A percentile compares a stretch with the other conserved stretches of the same genome.
Conservation (phyloP, 2,329 filamentous ascomycete genomes). For the Pyrenochaeta sp. region DNA sequence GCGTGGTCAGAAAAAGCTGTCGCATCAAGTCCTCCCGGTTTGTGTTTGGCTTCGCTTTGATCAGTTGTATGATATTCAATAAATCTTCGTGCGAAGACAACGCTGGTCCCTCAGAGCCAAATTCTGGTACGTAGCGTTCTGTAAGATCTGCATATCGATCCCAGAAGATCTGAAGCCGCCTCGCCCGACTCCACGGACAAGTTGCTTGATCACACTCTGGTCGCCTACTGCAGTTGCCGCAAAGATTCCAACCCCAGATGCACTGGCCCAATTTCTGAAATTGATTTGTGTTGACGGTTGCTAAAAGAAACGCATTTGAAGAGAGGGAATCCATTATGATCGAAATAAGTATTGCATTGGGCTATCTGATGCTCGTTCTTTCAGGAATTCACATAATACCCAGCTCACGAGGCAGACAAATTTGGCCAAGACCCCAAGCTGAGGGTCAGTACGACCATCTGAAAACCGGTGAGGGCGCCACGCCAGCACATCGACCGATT, state of each 20-base stretch:
- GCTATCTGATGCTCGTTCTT: too few species aligned
- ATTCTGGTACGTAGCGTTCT: slow-evolving; percentile 6
- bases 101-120: background rate
- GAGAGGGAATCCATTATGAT: too few species aligned
- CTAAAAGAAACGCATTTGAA: background rate
- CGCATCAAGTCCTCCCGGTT: background rate
- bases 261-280: slow-evolving; percentile 3
- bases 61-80: slow-evolving; percentile 4
- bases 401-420: too few species aligned
- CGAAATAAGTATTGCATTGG: too few species aligned
- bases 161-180: slow-evolving; percentile 5
- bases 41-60: background rate
- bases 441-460: too few species aligned
- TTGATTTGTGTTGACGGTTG: background rate
- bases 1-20: background rate
- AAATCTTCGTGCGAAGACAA: slow-evolving; percentile 7
- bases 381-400: too few species aligned
- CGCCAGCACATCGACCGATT: too few species aligned
- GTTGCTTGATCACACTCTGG: background rate
- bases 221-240: slow-evolving; percentile 5
- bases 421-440: too few species aligned
- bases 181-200: slow-evolving; percentile 10
- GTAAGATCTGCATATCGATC: slow-evolving; percentile 9
- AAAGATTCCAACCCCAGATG: slow-evolving; percentile 9
- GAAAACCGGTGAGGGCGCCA: too few species aligned